Evolutionary conservation across 805 yeast species (phyloP).

Genomic region (Yarrowia hollandica): DNA sequence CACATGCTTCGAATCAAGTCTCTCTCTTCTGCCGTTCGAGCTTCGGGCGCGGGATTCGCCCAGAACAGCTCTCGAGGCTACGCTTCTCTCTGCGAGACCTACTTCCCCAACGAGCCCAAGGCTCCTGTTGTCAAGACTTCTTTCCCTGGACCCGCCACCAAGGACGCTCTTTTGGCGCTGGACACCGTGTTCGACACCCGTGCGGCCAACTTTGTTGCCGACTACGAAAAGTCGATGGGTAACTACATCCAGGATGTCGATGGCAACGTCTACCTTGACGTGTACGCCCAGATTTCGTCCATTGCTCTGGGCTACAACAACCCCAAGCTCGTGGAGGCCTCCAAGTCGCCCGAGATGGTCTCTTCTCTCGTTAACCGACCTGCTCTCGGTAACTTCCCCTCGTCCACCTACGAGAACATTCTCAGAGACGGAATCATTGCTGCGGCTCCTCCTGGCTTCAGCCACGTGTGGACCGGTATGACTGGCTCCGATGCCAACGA

Average conservation of each 20-base stretch:
- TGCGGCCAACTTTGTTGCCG: conserved; percentile 73
- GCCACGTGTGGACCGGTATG: conserved; percentile 72
- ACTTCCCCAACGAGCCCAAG: conserved; percentile 78
- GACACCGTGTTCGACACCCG: conserved; percentile 66
- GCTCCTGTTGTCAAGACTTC: conserved; percentile 62
- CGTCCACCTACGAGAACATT: conserved; percentile 53
- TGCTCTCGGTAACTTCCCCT: conserved; percentile 80
- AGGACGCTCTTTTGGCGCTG: conserved; percentile 53
- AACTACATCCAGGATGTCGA: conserved; percentile 80
- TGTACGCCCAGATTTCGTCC: conserved; percentile 82
- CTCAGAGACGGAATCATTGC: conserved; percentile 60
- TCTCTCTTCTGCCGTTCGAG: conserved; percentile 23
- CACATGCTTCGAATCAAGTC: conserved; percentile 26
- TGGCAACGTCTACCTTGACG: conserved; percentile 72
- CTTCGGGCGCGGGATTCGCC: conserved; percentile 5
- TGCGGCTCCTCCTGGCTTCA: conserved; percentile 78
- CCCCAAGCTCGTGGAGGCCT: conserved; percentile 69
- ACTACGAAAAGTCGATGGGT: conserved; percentile 71
- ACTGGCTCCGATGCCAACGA: conserved; percentile 90
- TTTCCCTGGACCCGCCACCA: conserved; percentile 77
- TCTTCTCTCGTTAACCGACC: conserved; percentile 80
- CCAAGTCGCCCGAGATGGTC: conserved; percentile 67
- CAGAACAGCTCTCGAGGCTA: conserved; percentile 13
- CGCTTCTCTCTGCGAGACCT: conserved; percentile 36
- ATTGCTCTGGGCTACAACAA: conserved; percentile 84